Evolutionary conservation across 345 rosid species (phyloP), one percentile per base, ranked within the genome.

Genomic region (Rhodamnia argentea): DNA sequence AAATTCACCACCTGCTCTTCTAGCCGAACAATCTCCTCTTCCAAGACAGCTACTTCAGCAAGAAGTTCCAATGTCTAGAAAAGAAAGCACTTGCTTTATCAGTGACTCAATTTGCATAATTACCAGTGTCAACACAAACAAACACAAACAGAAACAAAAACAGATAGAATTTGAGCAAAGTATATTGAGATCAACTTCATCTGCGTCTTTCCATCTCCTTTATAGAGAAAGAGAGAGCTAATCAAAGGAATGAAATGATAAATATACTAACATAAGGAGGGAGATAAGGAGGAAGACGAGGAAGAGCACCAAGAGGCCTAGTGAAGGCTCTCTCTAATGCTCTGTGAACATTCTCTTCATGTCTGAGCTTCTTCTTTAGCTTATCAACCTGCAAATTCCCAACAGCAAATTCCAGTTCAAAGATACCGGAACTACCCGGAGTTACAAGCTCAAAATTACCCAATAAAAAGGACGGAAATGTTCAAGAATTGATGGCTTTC

Each of bases 21-120:
- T 24, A 97, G 94, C 87, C 98, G 92, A 86, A 93, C 99, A 18
- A 97, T 95, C 90, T 97, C 99, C 88, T 97, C 99, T 88, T 97
- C 99, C 89, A 97, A 89, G 82, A 97, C 98, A 86, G 99, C 99
- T 62, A 97, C 98, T 91, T 97, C 99, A 85, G 99, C 99, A 42
- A 97, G 96, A 83, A 97, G 96, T 93, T 97, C 98, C 87, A 96
- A 88, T 86, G 97, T 97, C 99, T 97, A 83, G 85, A 91, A 59
- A 29, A 83, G 54, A 60, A 24, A 60, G 44, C 52, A 52, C 82
- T 64, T 50, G 27, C 50, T 51, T 70, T 52, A 56, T 37, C 74
- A 55, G 50, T 56, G 26, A 29, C 23, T 20, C 44, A 64, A 64
- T 64, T 64, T 32, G 78, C 78, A 18, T 10, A 64, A 64, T 64